Evolutionary conservation across 2,329 filamentous ascomycete genomes (phyloP), one percentile per base, ranked within the genome.

Genomic region (Calonectria fujianensis): DNA sequence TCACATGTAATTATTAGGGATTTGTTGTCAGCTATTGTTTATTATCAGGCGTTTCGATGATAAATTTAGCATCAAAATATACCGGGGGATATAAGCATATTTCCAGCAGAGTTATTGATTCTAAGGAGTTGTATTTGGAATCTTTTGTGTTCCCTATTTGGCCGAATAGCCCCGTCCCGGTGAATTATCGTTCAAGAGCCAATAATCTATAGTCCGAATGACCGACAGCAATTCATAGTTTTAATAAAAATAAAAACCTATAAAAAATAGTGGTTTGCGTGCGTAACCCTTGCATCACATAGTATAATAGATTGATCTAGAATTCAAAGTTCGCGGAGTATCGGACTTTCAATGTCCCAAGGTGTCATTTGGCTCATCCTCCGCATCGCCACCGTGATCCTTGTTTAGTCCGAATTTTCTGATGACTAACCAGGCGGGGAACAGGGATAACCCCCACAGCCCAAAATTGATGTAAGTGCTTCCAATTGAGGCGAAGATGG

Each of bases 401-500:
- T 69, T 48, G 0, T 8, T 18, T 66, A 57, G 31, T 18, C 24
- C 48, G 35, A 14, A 72, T 1, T 45, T 59, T 4, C n/a, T 50
- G 9, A 80, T 70, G 3, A 94, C 89, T 18, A 93, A 78, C 93
- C 92, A 94, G 0, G 91, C 91, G 0, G 93, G 93, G 3, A 89
- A 75, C 14, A 94, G 83, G 0, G 92, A 87, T 1, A 91, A 70
- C 0, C 86, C 92, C 92, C 92, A 94, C 0, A 94, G 85, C 0
- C 86, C 90, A 80, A 94, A 93, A 77, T 94, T 94, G 77, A 94
- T 84, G 79, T 94, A 94, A 0, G 93, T 87, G 14, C 88, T 90
- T 0, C 92, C 93, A 2, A 93, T 87, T 37, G 91, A 85, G 0
- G 90, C 92, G 83, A 94, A 92, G 18, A 93, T 83, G 0, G 86